These are phyloP conservation scores for Dillenia suffruticosa DNA, from an alignment of 164 flowering plant species.

Conservation along the genomic window DNA sequence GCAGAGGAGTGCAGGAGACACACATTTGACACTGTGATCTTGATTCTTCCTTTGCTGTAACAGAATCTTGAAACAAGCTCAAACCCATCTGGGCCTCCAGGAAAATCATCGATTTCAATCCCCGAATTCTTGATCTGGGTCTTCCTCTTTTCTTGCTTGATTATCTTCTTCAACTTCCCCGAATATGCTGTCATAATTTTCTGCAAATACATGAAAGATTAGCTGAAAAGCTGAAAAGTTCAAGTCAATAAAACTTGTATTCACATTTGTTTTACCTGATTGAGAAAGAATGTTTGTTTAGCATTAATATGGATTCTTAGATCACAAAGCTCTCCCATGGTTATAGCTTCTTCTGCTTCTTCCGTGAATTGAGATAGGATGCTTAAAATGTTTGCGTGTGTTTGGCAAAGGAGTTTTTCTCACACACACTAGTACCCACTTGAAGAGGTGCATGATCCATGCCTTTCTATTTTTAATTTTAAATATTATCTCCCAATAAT, in stretches of 20 bases:
- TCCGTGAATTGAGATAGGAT: conserved; percentile 20
- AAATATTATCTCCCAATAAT: too few relatives aligned
- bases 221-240: not conserved
- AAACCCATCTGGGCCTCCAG: conserved; percentile 60
- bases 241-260: not conserved
- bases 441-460: too few relatives aligned
- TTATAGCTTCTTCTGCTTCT: conserved; percentile 1
- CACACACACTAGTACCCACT: too few relatives aligned
- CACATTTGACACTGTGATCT: conserved; percentile 38
- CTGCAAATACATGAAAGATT: conserved; percentile 31
- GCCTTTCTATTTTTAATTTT: too few relatives aligned
- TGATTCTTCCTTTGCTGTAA: conserved; percentile 37
- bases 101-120: conserved; percentile 36
- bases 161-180: conserved; percentile 44
- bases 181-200: conserved; percentile 45
- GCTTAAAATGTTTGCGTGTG: too few relatives aligned
- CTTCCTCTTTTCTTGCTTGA: conserved; percentile 28
- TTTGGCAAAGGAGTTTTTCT: too few relatives aligned
- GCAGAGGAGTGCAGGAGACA: conserved; percentile 48
- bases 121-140: conserved; percentile 19
- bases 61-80: conserved; percentile 56
- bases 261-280: conserved; percentile 38
- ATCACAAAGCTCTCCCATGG: conserved; percentile 43
- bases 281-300: conserved; percentile 58
- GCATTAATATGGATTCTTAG: conserved; percentile 64